Percentiles rank a stretch among this genome's conserved stretches.
Evolutionary conservation across 2,329 filamentous ascomycete genomes (phyloP).

Genomic region (Colletotrichum euphorbiae): DNA sequence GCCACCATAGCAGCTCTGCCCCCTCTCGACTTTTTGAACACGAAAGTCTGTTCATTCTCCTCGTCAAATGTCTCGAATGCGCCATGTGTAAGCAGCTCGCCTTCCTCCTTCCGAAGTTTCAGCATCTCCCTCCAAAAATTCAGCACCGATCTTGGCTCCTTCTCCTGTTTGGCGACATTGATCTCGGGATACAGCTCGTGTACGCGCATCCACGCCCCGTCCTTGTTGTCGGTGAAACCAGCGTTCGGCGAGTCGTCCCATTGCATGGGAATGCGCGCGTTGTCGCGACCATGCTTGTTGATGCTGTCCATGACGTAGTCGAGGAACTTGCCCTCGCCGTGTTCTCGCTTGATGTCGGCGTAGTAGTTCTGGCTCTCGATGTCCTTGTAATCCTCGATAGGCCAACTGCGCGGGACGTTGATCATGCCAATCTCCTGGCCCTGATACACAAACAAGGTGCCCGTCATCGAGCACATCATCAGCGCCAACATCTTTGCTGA

Average conservation of each 20-base stretch:
- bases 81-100: slow-evolving; percentile 71
- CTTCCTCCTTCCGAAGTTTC: slow-evolving; percentile 64
- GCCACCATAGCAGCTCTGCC: slow-evolving; percentile 48
- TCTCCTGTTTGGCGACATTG: slow-evolving; percentile 65
- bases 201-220: slow-evolving; percentile 68
- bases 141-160: slow-evolving; percentile 61
- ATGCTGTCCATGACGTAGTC: slow-evolving; percentile 63
- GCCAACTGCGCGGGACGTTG: slow-evolving; percentile 62
- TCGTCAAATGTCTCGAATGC: slow-evolving; percentile 64
- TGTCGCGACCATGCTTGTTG: slow-evolving; percentile 71
- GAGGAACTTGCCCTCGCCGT: slow-evolving; percentile 57
- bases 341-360: slow-evolving; percentile 56
- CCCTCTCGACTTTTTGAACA: slow-evolving; percentile 55
- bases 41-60: slow-evolving; percentile 57
- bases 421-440: slow-evolving; percentile 70
- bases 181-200: slow-evolving; percentile 67
- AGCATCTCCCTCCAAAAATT: slow-evolving; percentile 72
- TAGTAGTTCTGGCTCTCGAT: slow-evolving; percentile 64
- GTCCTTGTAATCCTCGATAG: slow-evolving; percentile 60
- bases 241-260: slow-evolving; percentile 68
- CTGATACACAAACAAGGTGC: slow-evolving; percentile 68
- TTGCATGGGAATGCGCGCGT: slow-evolving; percentile 76
- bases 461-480: slow-evolving; percentile 58
- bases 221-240: slow-evolving; percentile 66
- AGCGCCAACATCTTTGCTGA: slow-evolving; percentile 66